Conservation (phyloP, 2,329 filamentous ascomycete genomes). For the Keithomyces neogunnii region DNA sequence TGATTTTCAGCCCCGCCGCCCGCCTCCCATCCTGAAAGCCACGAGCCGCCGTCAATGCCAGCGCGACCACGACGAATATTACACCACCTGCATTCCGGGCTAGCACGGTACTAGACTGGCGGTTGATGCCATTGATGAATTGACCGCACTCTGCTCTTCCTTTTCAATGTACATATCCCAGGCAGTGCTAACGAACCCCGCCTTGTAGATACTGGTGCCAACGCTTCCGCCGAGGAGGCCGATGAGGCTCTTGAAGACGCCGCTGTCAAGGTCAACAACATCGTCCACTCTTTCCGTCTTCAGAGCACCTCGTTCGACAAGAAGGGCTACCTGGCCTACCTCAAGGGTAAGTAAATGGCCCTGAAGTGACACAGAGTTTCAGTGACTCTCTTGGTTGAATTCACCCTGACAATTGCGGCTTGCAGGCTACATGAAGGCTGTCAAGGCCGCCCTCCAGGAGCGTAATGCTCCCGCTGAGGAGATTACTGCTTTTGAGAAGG, state of each 20-base stretch:
- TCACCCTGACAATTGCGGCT: too few relatives aligned
- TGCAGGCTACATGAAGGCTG: constrained; percentile 80
- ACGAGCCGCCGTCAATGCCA: constrained; percentile 1
- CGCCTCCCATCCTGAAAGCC: background rate
- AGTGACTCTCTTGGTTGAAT: too few relatives aligned
- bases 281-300: constrained; percentile 87
- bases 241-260: constrained; percentile 68
- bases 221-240: constrained; percentile 89
- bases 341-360: constrained; percentile 60
- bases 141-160: too few relatives aligned
- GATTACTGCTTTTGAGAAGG: constrained; percentile 71
- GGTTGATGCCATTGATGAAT: too few relatives aligned
- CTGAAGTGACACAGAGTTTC: background rate
- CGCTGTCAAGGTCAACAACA: constrained; percentile 75
- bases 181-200: background rate
- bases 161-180: too few relatives aligned
- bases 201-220: constrained; percentile 73
- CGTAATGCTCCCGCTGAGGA: constrained; percentile 54
- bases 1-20: background rate
- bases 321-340: constrained; percentile 73
- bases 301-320: constrained; percentile 74
- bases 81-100: background rate
- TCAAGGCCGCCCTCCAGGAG: constrained; percentile 63
- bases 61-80: background rate
- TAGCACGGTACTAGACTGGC: too few relatives aligned